These are phyloP conservation scores for Alternaria incomplexa DNA, from an alignment of 2,329 filamentous ascomycete species.

Conservation along the genomic window DNA sequence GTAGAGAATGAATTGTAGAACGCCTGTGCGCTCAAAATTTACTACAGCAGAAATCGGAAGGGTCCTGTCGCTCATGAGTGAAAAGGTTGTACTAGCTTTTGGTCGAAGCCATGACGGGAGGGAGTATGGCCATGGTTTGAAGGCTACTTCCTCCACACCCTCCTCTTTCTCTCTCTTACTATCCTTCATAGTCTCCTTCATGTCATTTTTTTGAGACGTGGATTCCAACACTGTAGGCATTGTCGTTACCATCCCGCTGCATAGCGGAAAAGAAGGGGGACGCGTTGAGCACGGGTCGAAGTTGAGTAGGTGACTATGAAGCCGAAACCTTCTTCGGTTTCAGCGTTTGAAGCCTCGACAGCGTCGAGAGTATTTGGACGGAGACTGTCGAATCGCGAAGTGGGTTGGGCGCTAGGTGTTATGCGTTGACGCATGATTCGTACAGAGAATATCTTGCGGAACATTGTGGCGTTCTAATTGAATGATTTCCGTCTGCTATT, in stretches of 20 bases:
- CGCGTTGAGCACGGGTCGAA: conserved; percentile 8
- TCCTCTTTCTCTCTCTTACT: neutral
- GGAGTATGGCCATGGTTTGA: conserved; percentile 16
- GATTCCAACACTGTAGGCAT: neutral
- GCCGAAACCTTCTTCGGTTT: neutral
- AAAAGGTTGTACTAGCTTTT: conserved; percentile 19
- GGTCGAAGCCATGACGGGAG: conserved; percentile 16
- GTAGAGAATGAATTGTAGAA: conserved; percentile 22
- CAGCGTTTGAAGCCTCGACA: neutral
- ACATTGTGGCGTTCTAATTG: conserved; percentile 1
- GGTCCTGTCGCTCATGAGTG: neutral
- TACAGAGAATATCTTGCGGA: neutral
- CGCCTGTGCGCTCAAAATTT: neutral
- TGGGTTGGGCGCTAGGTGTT: neutral
- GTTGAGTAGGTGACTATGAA: neutral
- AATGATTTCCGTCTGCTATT: neutral
- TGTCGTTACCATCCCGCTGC: neutral
- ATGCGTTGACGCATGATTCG: neutral
- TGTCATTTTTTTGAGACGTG: neutral
- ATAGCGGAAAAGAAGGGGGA: conserved; percentile 1
- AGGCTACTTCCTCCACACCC: neutral
- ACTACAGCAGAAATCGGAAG: neutral
- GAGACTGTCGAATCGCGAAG: neutral
- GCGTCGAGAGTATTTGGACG: neutral
- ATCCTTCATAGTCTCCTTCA: neutral